Conservation (phyloP, 1,284 basidiomycete genomes). For the Taiwanofungus camphoratus region DNA sequence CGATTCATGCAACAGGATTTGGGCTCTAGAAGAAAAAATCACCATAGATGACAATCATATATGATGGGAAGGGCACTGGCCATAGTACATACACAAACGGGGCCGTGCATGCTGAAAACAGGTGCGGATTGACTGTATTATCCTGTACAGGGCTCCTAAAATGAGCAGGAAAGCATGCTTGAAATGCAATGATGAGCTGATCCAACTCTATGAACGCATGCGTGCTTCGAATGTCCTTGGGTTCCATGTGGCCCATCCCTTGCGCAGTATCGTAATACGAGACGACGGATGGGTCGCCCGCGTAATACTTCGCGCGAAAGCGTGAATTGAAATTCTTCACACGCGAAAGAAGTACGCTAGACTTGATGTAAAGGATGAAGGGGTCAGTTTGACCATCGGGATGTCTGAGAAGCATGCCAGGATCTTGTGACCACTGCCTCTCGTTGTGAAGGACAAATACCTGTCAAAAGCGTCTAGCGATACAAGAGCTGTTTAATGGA, state of each 20-base stretch:
- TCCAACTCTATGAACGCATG: conserved; percentile 64
- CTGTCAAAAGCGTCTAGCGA: conserved; percentile 28
- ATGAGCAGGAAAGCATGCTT: conserved; percentile 52
- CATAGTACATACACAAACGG: conserved; percentile 51
- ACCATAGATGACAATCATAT: neutral
- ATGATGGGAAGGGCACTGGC: neutral
- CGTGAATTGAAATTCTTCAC: conserved; percentile 68
- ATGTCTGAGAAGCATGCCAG: conserved; percentile 51
- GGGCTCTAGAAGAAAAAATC: conserved; percentile 36
- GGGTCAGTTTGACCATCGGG: conserved; percentile 61
- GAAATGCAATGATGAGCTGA: conserved; percentile 48
- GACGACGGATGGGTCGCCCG: conserved; percentile 38
- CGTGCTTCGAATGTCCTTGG: conserved; percentile 50
- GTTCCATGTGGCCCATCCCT: neutral
- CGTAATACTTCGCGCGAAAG: conserved; percentile 53
- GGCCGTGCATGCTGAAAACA: conserved; percentile 59
- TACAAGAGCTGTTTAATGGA: neutral
- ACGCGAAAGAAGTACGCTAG: conserved; percentile 57
- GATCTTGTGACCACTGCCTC: conserved; percentile 64
- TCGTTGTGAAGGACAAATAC: conserved; percentile 45
- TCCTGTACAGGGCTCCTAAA: conserved; percentile 45
- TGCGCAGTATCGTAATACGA: conserved; percentile 18
- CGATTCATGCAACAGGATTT: conserved; percentile 65
- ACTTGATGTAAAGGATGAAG: conserved; percentile 67
- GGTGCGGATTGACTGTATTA: conserved; percentile 56